Evolutionary conservation across 1,284 basidiomycete genomes (phyloP).

Genomic region (Boletellus deceptivus): DNA sequence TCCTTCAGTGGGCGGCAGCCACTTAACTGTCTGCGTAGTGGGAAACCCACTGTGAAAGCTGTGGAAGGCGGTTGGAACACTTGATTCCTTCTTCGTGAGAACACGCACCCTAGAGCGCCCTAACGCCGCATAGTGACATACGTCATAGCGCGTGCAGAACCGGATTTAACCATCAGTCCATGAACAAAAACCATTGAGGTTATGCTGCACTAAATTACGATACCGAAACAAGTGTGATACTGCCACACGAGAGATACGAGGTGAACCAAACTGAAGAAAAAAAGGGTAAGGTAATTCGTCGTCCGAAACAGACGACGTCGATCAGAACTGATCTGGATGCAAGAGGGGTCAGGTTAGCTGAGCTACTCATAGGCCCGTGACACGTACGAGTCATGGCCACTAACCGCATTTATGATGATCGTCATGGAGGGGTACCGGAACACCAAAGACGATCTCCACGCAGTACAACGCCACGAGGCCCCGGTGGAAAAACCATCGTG

Average conservation of each 20-base stretch:
- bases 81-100: slow-evolving; percentile 21
- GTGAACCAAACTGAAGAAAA: too few relatives aligned
- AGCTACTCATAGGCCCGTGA: slow-evolving; percentile 39
- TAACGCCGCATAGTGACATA: slow-evolving; percentile 2
- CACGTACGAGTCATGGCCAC: slow-evolving; percentile 27
- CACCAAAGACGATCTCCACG: slow-evolving; percentile 44
- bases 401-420: slow-evolving; percentile 36
- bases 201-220: too few relatives aligned
- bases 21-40: slow-evolving; percentile 8
- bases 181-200: too few relatives aligned
- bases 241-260: neutral
- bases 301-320: too few relatives aligned
- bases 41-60: neutral
- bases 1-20: neutral
- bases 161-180: too few relatives aligned
- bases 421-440: slow-evolving; percentile 46
- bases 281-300: too few relatives aligned
- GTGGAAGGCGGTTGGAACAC: neutral
- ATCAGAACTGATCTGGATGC: neutral
- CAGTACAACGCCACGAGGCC: slow-evolving; percentile 49
- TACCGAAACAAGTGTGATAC: neutral
- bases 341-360: too few relatives aligned
- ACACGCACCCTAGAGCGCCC: neutral
- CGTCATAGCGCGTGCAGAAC: too few relatives aligned
- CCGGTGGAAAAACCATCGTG: slow-evolving; percentile 31